Evolutionary conservation across 176 grass and related monocot genomes (phyloP), one percentile per base, ranked within the genome.

Genomic region (Carex pumila): DNA sequence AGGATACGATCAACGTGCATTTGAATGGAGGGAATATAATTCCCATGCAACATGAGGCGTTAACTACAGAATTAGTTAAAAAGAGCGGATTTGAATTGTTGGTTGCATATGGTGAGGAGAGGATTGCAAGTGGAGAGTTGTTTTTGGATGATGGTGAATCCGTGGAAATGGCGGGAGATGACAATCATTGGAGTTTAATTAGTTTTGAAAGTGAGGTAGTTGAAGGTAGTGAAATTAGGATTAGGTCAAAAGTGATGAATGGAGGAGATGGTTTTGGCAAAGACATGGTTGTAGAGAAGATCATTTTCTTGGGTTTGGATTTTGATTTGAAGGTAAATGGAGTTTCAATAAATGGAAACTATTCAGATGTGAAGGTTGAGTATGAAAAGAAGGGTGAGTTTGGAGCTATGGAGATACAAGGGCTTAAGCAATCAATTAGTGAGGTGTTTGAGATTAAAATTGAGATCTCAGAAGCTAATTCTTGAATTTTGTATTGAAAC

Each of bases 121-220:
- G 74, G 0, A 73, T 49, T 1, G 92, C 95, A 2, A 4, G 0
- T 0, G 92, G 95, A 30, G 85, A 91, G n/a, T 77, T 98, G 0
- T 98, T 91, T 75, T 56, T 93, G 41, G 95, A 98, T 54, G 91
- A 93, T 21, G 95, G 91, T 1, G 92, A 91, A 81, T 75, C 85
- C 3, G 83, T 83, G 31, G 87, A 98, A 86, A 98, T 98, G 92
- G 91, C 18, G 2, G 88, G 79, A 13, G 11, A 43, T 3, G 18
- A 12, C n/a, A 61, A 77, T 31, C 21, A 81, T 11, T 97, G 89
- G 89, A 88, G 72, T 61, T 82, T 90, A 29, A 34, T 97, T 8
- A 88, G 15, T 30, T 94, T 94, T 83, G 79, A 37, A 49, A 43
- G 78, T 57, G 17, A 18, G 22, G 47, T 65, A 32, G 61, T 83